Base-by-base conservation (phyloP, 192 early-diverging fungal species). In the Coemansia sp. region DNA sequence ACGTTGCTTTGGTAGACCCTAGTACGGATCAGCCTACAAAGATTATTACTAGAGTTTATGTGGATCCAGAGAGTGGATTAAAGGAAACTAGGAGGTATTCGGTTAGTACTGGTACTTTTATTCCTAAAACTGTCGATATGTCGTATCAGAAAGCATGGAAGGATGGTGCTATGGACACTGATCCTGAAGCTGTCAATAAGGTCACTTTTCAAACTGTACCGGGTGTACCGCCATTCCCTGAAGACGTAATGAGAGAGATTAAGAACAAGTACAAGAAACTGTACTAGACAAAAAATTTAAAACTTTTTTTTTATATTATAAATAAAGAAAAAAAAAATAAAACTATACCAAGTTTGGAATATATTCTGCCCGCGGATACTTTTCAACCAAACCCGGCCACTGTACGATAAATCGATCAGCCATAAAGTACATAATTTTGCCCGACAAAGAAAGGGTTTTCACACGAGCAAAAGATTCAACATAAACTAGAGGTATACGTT, bases 391-490 rank as follows among this genome's bases (percentile, higher is more conserved):
- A 1, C 72, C 65, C 4, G 81, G 83, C 96, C 96, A 99, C 61
- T 94, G 94, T 15, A 99, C 92, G 4, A 99, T 38, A 57, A 99
- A 95, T 5, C 78, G 57, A 59, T 96, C 93, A 0, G 80, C 83
- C 51, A 95, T 67, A 15, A 52, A 79, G 70, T 92, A 92, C 20
- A 92, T 39, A 13, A 99, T 59, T 67, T 77, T 84, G 6, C 93
- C 94, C 0, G 91, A 84, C 5, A 99, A 60, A n/a, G 94, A 97
- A n/a, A 96, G 59, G 2, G 77, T 74, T 8, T 71, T 46, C 0
- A 97, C 93, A 13, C 96, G 77, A 19, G 96, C 95, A 82, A 92
- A 87, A 7, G 92, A 92, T 72, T 99, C 94, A 2, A 99, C 70
- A 74, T 88, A 96, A 7, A 96, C 60, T 9, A 94, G 58, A 5